A percentile compares a stretch with the other conserved stretches of the same genome.
Evolutionary conservation across 345 rosid species (phyloP).

Genomic region (Mercurialis annua): DNA sequence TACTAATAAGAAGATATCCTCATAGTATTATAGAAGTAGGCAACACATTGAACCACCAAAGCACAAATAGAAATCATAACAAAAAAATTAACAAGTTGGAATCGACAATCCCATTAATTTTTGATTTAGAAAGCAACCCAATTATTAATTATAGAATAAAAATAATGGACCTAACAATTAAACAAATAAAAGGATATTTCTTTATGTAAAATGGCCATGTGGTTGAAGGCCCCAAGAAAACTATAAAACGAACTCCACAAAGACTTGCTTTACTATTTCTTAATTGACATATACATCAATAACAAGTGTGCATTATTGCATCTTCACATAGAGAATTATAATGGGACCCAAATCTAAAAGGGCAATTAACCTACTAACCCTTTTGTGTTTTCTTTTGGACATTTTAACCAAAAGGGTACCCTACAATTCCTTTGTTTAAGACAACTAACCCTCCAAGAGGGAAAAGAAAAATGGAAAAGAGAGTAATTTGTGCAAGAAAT

Average conservation of each 20-base stretch:
- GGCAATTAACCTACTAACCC: conserved; percentile 25
- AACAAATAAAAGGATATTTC: conserved; percentile 23
- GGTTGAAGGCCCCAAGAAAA: conserved; percentile 43
- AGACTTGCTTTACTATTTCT: conserved; percentile 36
- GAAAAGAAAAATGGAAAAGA: background rate
- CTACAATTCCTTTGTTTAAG: conserved; percentile 25
- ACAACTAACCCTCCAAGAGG: conserved; percentile 19
- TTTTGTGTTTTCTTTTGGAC: conserved; percentile 12
- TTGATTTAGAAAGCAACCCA: background rate
- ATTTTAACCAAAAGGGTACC: conserved; percentile 25
- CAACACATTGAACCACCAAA: no score
- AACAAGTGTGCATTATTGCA: conserved; percentile 42
- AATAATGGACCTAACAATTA: conserved; percentile 14
- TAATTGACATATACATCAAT: conserved; percentile 38
- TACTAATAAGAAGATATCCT: no score
- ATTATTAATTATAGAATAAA: background rate
- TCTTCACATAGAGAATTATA: conserved; percentile 27
- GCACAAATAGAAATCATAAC: no score
- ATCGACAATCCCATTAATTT: no score
- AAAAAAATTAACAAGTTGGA: no score
- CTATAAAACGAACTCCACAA: conserved; percentile 35
- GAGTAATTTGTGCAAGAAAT: conserved; percentile 28
- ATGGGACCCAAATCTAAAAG: conserved; percentile 34
- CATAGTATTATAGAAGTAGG: no score
- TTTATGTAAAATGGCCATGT: conserved; percentile 51